A percentile compares a stretch with the other conserved stretches of the same genome.
Conservation (phyloP, 495 filamentous ascomycete genomes). For the Aspergillus nidulans region DNA sequence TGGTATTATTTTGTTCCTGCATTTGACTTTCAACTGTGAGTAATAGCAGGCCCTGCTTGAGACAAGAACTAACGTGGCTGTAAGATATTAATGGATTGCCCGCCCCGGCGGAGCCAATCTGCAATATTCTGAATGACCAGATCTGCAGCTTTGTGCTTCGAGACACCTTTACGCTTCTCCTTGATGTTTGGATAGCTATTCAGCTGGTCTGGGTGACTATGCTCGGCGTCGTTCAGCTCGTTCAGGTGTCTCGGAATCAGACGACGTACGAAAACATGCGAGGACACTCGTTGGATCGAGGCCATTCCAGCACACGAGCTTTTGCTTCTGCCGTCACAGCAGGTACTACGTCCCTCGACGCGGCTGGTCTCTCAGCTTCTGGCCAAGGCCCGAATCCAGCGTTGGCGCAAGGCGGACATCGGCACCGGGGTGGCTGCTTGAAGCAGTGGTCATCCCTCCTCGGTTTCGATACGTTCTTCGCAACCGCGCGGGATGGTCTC, state of each 20-base stretch:
- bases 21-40: slow-evolving; percentile 52
- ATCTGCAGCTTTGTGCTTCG: slow-evolving; percentile 70
- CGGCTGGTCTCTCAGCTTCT: slow-evolving; percentile 60
- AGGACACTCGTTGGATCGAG: slow-evolving; percentile 52
- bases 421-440: slow-evolving; percentile 56
- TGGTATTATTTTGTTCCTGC: slow-evolving; percentile 63
- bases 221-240: slow-evolving; percentile 86
- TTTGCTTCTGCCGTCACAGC: slow-evolving; percentile 76
- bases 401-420: slow-evolving; percentile 33
- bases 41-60: slow-evolving; percentile 16
- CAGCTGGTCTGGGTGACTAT: slow-evolving; percentile 94
- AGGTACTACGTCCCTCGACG: slow-evolving; percentile 60
- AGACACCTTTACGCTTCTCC: slow-evolving; percentile 77
- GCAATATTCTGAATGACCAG: slow-evolving; percentile 68
- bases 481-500: slow-evolving; percentile 66
- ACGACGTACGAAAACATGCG: slow-evolving; percentile 96
- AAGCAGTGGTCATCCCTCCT: slow-evolving; percentile 78
- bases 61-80: slow-evolving; percentile 12
- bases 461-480: slow-evolving; percentile 87
- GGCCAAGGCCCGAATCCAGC: slow-evolving; percentile 48
- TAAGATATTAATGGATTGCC: slow-evolving; percentile 55
- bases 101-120: slow-evolving; percentile 45
- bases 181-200: slow-evolving; percentile 70
- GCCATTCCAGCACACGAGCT: slow-evolving; percentile 54
- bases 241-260: slow-evolving; percentile 85